Percentiles rank a stretch among this genome's conserved stretches.
phyloP scores from a whole-genome alignment of 2,329 filamentous ascomycete genomes.

The Penicillium concentricum region DNA sequence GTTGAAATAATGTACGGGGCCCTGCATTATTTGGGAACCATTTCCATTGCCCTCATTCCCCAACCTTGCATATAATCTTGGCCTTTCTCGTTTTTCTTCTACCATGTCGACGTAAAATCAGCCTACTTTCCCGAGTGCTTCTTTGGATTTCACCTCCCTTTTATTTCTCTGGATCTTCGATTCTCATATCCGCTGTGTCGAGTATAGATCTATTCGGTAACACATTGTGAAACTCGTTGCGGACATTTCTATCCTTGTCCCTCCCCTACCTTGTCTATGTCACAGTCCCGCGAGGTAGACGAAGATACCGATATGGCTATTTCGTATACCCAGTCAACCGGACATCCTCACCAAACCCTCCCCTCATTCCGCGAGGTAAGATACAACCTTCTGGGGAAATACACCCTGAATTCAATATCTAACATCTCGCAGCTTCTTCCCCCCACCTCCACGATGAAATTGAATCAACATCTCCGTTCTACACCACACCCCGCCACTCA shows the following conservation, averaged over 20 bases:
- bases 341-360: conserved; percentile 32
- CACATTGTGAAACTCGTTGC: background rate
- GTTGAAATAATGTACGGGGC: conserved; percentile 22
- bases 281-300: conserved; percentile 32
- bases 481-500: conserved; percentile 28
- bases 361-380: conserved; percentile 42
- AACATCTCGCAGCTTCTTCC: conserved; percentile 35
- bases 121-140: conserved; percentile 18
- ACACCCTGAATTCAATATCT: conserved; percentile 1
- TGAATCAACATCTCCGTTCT: conserved; percentile 37
- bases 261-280: conserved; percentile 33
- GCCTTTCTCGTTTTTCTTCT: conserved; percentile 8
- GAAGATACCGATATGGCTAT: conserved; percentile 41
- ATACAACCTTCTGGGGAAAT: background rate
- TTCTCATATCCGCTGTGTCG: background rate
- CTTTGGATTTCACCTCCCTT: background rate
- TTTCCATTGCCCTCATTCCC: conserved; percentile 23
- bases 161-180: background rate
- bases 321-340: conserved; percentile 36
- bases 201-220: conserved; percentile 1
- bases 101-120: conserved; percentile 27
- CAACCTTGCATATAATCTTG: conserved; percentile 28
- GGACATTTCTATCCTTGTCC: background rate
- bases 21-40: conserved; percentile 24
- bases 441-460: conserved; percentile 44